These are phyloP conservation scores for Leccinum longicurvipes DNA, from an alignment of 768 basidiomycete species.

Conservation along the genomic window DNA sequence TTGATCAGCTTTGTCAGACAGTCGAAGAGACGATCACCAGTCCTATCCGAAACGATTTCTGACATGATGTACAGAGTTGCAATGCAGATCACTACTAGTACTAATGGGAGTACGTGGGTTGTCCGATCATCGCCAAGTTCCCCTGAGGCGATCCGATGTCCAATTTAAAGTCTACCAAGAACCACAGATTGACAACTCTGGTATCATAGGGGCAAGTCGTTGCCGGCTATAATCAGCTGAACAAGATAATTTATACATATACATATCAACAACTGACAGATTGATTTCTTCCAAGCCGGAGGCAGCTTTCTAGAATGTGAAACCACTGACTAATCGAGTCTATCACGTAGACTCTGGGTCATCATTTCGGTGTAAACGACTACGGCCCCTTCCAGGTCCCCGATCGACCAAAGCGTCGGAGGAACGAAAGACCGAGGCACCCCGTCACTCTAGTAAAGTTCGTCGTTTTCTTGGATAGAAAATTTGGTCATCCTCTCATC, in stretches of 20 bases:
- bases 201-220: background rate
- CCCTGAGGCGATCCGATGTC: background rate
- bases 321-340: background rate
- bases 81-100: background rate
- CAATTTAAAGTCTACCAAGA: background rate
- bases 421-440: background rate
- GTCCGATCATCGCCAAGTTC: background rate
- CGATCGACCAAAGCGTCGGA: background rate
- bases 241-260: constrained; percentile 3
- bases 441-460: background rate
- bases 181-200: background rate
- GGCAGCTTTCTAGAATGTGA: background rate
- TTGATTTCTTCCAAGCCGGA: background rate
- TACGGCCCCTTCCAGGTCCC: background rate
- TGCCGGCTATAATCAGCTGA: background rate
- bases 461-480: background rate
- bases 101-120: background rate
- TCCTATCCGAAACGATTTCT: background rate
- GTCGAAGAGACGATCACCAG: background rate
- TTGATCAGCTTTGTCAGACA: background rate
- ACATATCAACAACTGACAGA: background rate
- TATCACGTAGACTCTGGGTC: background rate
- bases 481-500: background rate
- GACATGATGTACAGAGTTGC: background rate
- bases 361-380: constrained; percentile 2